phyloP scores from a whole-genome alignment of 345 rosid genomes.

The Laguncularia racemosa region DNA sequence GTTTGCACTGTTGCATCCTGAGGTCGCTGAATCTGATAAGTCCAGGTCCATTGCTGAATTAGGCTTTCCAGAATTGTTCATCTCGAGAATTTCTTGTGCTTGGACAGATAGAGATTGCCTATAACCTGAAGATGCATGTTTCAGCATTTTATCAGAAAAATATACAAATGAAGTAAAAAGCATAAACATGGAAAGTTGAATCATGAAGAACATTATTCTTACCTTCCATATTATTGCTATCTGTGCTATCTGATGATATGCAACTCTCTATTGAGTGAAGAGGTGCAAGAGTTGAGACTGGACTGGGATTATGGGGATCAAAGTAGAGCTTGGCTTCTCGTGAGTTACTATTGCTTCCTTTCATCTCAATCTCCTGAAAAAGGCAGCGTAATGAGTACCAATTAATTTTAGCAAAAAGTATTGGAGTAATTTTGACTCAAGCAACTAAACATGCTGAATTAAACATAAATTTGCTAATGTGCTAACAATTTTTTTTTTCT shows the following conservation, averaged over 20 bases:
- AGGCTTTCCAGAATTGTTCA: constrained; percentile 29
- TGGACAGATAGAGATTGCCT: constrained; percentile 46
- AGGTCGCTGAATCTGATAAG: constrained; percentile 69
- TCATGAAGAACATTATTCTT: constrained; percentile 9
- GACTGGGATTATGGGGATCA: constrained; percentile 53
- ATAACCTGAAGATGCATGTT: constrained; percentile 30
- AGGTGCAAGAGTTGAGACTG: constrained; percentile 58
- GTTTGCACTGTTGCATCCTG: constrained; percentile 22
- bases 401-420: no score
- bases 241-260: constrained; percentile 51
- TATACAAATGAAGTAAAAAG: not conserved
- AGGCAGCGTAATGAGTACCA: no score
- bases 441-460: no score
- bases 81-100: constrained; percentile 37
- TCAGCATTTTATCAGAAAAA: constrained; percentile 3
- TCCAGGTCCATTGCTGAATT: constrained; percentile 30
- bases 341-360: constrained; percentile 27
- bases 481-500: no score
- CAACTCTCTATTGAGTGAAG: constrained; percentile 57
- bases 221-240: constrained; percentile 43
- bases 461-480: no score
- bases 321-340: constrained; percentile 22
- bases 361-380: constrained; percentile 47
- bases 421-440: no score
- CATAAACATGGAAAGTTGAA: not conserved